Base-by-base conservation (phyloP, 179 eudicot genomes). In the Heliamphora pulchella region DNA sequence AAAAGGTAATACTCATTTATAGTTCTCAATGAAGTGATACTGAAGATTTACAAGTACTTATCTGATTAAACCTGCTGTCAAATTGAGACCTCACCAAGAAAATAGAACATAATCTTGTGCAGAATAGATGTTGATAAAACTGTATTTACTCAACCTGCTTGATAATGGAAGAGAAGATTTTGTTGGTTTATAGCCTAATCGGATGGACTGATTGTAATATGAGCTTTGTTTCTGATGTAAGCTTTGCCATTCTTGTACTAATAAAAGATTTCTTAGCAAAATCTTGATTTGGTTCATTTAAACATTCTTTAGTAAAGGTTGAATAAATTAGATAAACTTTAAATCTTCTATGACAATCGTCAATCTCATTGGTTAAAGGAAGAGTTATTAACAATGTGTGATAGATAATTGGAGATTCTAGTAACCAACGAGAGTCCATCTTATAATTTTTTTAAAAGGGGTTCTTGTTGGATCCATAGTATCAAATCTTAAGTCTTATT, bases 31-130 rank as follows among this genome's bases (percentile, higher is more conserved):
- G 70, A 46, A 61, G 31, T 79, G 10, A 1, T 39, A 44, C 58
- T 22, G 76, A 71, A 59, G 82, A 46, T 72, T 46, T 77, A 11
- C 71, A 9, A 11, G 2, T 22, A 62, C 4, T 76, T 76, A 17
- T 48, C 67, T 41, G 22, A 39, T 67, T 51, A 63, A 20, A 77
- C 44, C 44, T 14, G 50, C 51, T 78, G 5, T 31, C 73, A n/a
- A 13, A 41, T 68, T 68, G 64, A 68, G 41, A 41, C 41, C 15
- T 41, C 53, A 55, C 39, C 64, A 41, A n/a, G 64, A 78, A 78
- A 39, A 10, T 67, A 50, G 41, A 51, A n/a, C 31, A 15, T 54
- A 8, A 17, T 15, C 39, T 78, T 18, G 3, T 51, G 53, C n/a
- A 43, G 62, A 39, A 43, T 68, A 18, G 74, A 44, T 5, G 13